Base-by-base conservation (phyloP, 768 basidiomycete genomes). In the Lentinula sp. region DNA sequence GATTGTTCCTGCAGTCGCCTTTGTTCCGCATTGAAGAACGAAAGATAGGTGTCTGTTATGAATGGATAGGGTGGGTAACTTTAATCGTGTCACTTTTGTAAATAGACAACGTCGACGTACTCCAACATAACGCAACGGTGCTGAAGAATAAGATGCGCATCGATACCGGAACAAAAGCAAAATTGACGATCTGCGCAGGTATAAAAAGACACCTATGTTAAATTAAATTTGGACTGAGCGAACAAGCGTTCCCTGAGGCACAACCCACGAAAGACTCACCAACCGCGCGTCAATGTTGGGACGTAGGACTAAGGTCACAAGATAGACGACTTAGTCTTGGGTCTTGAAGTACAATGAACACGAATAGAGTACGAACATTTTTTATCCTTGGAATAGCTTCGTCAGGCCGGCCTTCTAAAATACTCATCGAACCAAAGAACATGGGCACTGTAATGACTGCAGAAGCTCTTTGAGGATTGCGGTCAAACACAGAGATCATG, bases 381-480 rank as follows among this genome's bases (percentile, higher is more conserved):
- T 28, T 35, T 6, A 58, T 58, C 43, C 57, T 65, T 67, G 84
- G 64, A 67, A 75, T 58, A 69, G 70, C 73, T 75, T 80, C 78
- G 6, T 76, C 60, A 0, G 77, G 79, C 66, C 90, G 87, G 33
- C 91, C 92, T 69, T 96, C 94, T 57, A 95, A 68, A 45, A 90
- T 68, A 37, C 88, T 86, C 88, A 93, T 93, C 0, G 85, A 81
- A 10, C 86, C 84, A 71, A 93, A 58, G 43, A 58, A 87, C 73
- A 86, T 87, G 59, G 79, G 79, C 46, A 86, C 74, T 35, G 74
- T 76, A 49, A 72, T 80, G 37, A 56, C 37, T 39, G n/a, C 7
- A 56, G 5, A 41, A 36, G 16, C 9, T 56, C 23, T 10, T 2
- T 56, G 36, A 36, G 12, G 5, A 20, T 23, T 2, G 28, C 43